phyloP scores from a whole-genome alignment of 1,139 yeast genomes.

The Yamadazyma buinensis region DNA sequence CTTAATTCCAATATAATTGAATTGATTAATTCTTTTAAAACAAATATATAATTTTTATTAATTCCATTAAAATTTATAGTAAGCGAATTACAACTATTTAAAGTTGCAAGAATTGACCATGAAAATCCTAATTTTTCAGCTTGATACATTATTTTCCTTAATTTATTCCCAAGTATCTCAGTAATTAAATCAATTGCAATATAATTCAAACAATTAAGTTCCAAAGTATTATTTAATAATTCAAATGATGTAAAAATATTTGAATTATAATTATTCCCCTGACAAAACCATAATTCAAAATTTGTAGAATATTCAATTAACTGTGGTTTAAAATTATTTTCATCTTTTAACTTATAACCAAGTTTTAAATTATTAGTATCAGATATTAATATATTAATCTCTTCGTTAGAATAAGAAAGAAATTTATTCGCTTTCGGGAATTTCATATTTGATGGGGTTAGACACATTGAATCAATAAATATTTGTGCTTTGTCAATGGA shows the following conservation, averaged over 20 bases:
- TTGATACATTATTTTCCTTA: conserved; percentile 43
- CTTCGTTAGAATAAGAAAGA: conserved; percentile 1
- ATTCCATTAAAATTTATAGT: conserved; percentile 50
- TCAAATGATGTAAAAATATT: conserved; percentile 44
- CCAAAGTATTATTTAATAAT: conserved; percentile 13
- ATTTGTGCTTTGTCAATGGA: conserved; percentile 9
- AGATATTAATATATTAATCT: conserved; percentile 3
- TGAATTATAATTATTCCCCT: conserved; percentile 21
- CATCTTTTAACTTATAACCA: conserved; percentile 6
- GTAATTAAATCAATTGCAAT: conserved; percentile 45
- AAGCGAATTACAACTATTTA: conserved; percentile 48
- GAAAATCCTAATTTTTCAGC: conserved; percentile 49
- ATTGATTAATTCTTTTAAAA: conserved; percentile 21
- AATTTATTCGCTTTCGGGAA: conserved; percentile 7
- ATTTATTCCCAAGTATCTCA: conserved; percentile 36
- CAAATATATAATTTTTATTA: conserved; percentile 27
- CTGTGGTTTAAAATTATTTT: conserved; percentile 3
- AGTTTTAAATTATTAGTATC: conserved; percentile 1
- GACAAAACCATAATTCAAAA: conserved; percentile 50
- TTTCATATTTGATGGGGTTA: neutral
- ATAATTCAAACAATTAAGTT: conserved; percentile 4
- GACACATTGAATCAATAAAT: neutral
- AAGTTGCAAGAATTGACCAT: conserved; percentile 52
- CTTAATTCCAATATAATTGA: conserved; percentile 15
- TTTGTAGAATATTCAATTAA: conserved; percentile 7